Evolutionary conservation across 352 stramenopile genomes (phyloP).

Genomic region (Globisporangium radiosum): DNA sequence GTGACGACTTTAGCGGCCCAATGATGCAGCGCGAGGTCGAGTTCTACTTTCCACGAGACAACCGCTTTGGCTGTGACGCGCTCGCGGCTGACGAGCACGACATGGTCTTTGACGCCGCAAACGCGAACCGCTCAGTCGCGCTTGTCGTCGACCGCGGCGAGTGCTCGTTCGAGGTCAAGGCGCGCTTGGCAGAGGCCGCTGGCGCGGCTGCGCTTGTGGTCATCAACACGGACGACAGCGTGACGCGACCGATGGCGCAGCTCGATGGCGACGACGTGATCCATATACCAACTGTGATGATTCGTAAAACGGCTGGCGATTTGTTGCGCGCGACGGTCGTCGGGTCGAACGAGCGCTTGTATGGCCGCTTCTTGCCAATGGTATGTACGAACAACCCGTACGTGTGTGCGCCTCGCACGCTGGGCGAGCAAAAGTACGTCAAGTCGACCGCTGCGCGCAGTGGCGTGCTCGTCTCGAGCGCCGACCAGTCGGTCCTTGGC

Average conservation of each 20-base stretch:
- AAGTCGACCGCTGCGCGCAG: conserved; percentile 18
- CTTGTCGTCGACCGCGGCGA: conserved; percentile 53
- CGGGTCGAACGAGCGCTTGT: conserved; percentile 19
- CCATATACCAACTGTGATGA: conserved; percentile 52
- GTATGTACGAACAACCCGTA: conserved; percentile 43
- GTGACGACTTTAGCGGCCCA: conserved; percentile 37
- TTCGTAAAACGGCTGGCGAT: conserved; percentile 40
- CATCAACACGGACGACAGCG: conserved; percentile 40
- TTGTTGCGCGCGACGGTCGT: conserved; percentile 28
- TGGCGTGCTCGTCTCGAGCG: conserved; percentile 23
- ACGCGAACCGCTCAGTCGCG: conserved; percentile 26
- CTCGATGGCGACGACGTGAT: conserved; percentile 38
- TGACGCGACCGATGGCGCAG: conserved; percentile 28
- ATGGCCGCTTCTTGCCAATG: conserved; percentile 50
- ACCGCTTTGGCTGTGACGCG: conserved; percentile 35
- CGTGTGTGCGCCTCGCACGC: conserved; percentile 24
- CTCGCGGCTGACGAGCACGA: conserved; percentile 24
- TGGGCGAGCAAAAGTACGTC: conserved; percentile 34
- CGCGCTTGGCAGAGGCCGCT: conserved; percentile 34
- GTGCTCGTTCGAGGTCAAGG: conserved; percentile 64
- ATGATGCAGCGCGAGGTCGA: conserved; percentile 35
- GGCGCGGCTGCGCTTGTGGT: conserved; percentile 44
- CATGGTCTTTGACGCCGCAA: conserved; percentile 9
- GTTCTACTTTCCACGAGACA: conserved; percentile 35
- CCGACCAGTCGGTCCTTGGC: conserved; percentile 19